A percentile compares a stretch with the other conserved stretches of the same genome.
Evolutionary conservation across 306 rosid genomes (phyloP).

Genomic region (Carpinus fangiana): DNA sequence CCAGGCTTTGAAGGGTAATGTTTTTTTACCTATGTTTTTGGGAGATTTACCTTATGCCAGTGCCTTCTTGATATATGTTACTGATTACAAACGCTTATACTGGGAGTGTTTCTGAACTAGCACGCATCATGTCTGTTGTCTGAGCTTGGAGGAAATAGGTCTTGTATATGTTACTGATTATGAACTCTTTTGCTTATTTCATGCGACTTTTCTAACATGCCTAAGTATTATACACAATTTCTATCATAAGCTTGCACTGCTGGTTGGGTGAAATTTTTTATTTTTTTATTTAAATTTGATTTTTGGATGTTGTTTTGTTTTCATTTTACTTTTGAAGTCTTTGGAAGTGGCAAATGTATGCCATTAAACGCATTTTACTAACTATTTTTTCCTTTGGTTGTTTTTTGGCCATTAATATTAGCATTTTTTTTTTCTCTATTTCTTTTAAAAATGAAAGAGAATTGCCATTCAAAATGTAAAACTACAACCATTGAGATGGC

Average conservation of each 20-base stretch:
- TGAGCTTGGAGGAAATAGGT: not conserved
- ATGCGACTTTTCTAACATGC: slow-evolving; percentile 5
- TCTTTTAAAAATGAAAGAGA: not conserved
- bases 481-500: not conserved
- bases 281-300: not conserved
- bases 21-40: slow-evolving; percentile 8
- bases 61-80: slow-evolving; percentile 4
- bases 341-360: not conserved
- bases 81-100: slow-evolving; percentile 5
- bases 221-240: not conserved
- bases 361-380: not conserved
- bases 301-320: not conserved
- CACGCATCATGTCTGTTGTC: not conserved
- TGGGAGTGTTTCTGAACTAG: slow-evolving; percentile 1
- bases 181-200: too few species aligned
- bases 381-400: not conserved
- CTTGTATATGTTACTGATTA: not conserved
- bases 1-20: slow-evolving; percentile 96
- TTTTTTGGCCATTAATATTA: not conserved
- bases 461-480: not conserved
- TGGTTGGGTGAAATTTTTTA: not conserved
- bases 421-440: not conserved
- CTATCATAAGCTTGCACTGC: not conserved
- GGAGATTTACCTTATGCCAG: slow-evolving; percentile 15
- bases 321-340: not conserved